These are phyloP conservation scores for Clitopilus passeckerianus DNA, from an alignment of 768 basidiomycete genomes.

Conservation along the genomic window DNA sequence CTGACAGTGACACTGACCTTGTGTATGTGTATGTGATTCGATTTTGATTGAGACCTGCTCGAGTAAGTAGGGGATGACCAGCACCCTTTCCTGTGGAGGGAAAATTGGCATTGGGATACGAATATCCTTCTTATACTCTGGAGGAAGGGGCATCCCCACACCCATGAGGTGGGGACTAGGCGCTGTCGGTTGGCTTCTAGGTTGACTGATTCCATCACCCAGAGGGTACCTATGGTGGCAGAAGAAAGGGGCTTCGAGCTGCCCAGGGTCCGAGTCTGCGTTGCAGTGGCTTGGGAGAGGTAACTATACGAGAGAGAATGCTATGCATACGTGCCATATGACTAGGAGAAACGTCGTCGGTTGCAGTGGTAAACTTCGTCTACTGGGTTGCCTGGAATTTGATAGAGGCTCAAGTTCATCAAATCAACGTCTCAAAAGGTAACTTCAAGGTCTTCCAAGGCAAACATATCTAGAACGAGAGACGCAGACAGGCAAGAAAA, in stretches of 20 bases:
- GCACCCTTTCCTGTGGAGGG: background rate
- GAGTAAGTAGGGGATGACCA: background rate
- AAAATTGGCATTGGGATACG: background rate
- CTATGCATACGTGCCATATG: too few relatives aligned
- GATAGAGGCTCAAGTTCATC: background rate
- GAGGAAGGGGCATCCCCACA: background rate
- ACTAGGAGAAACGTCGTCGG: too few relatives aligned
- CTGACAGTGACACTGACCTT: background rate
- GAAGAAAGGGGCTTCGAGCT: too few relatives aligned
- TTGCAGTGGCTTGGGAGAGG: too few relatives aligned
- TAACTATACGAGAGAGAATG: too few relatives aligned
- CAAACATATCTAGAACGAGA: too few relatives aligned
- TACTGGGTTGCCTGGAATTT: background rate
- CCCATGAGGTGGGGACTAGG: background rate
- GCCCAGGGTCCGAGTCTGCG: too few relatives aligned
- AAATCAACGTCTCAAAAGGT: background rate
- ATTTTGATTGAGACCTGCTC: slow-evolving; percentile 4
- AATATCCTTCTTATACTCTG: background rate
- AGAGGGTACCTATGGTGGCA: background rate
- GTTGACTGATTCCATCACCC: background rate
- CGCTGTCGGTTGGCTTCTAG: background rate
- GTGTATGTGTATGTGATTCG: background rate
- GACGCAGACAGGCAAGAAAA: too few relatives aligned
- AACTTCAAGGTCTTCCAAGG: too few relatives aligned
- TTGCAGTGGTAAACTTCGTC: too few relatives aligned